Evolutionary conservation across 371 early-diverging fungal genomes (phyloP).

Genomic region (Mortierella sp.): DNA sequence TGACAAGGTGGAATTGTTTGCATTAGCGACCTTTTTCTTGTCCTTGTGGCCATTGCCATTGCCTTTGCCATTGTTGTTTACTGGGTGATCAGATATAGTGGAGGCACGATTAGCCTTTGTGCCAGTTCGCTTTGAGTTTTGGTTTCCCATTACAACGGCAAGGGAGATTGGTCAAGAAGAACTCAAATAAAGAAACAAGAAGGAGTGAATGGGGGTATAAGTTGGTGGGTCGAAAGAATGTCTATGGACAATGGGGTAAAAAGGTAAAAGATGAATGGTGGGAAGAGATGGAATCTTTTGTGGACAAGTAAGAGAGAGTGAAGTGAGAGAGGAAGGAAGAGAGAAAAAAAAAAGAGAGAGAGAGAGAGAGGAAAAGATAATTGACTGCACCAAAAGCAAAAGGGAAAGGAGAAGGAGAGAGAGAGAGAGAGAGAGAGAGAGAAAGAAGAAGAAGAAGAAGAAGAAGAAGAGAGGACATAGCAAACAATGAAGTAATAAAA

Average conservation of each 20-base stretch:
- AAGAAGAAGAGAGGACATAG: not conserved
- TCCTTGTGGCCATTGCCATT: not conserved
- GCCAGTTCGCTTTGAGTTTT: constrained; percentile 32
- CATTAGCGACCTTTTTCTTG: constrained; percentile 15
- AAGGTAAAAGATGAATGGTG: not conserved
- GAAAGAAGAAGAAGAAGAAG: not conserved
- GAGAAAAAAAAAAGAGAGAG: not conserved
- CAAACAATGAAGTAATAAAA: not conserved
- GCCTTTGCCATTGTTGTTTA: not conserved
- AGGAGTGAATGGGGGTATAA: not conserved
- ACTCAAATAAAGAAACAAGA: no score
- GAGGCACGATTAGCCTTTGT: constrained; percentile 37
- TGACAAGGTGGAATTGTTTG: not conserved
- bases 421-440: not conserved
- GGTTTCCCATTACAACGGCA: constrained; percentile 51
- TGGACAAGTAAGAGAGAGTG: not conserved
- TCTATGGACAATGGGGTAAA: not conserved
- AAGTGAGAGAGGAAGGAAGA: no score
- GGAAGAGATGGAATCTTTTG: not conserved
- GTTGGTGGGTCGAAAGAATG: not conserved
- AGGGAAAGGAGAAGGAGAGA: not conserved
- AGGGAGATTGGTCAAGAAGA: not conserved
- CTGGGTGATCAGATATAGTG: constrained; percentile 22
- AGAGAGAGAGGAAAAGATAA: not conserved
- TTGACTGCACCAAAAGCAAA: not conserved